phyloP scores from a whole-genome alignment of 441 rosid genomes.

The Eugenia klotzschiana region DNA sequence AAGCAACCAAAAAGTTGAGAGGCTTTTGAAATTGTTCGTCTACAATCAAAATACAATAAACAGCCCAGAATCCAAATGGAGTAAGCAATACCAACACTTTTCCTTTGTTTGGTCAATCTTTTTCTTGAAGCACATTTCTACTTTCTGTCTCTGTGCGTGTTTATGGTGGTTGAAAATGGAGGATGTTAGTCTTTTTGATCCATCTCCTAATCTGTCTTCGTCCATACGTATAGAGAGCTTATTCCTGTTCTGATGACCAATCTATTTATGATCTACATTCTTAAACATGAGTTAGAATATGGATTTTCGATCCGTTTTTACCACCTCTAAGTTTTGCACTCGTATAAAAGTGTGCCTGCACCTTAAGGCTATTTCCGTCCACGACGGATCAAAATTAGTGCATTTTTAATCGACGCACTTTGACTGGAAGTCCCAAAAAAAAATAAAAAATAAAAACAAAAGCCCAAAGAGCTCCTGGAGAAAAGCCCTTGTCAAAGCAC shows the following conservation, averaged over 20 bases:
- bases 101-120: conserved; percentile 18
- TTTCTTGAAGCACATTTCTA: conserved; percentile 36
- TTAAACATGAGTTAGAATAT: too few relatives aligned
- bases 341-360: too few relatives aligned
- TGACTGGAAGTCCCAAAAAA: neutral
- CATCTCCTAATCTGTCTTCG: conserved; percentile 28
- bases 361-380: neutral
- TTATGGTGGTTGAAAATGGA: conserved; percentile 19
- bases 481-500: neutral
- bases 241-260: neutral
- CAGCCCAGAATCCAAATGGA: neutral
- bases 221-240: conserved; percentile 19
- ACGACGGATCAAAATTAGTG: neutral
- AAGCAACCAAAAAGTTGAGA: conserved; percentile 10
- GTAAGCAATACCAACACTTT: conserved; percentile 17
- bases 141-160: neutral
- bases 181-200: conserved; percentile 25
- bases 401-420: neutral
- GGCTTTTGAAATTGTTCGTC: conserved; percentile 10
- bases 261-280: neutral
- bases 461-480: neutral
- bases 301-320: too few relatives aligned
- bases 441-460: neutral
- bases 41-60: conserved; percentile 16
- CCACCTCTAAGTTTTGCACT: too few relatives aligned